A percentile compares a stretch with the other conserved stretches of the same genome.
phyloP scores from a whole-genome alignment of 2,329 filamentous ascomycete genomes.

The Clathrospora elynae region DNA sequence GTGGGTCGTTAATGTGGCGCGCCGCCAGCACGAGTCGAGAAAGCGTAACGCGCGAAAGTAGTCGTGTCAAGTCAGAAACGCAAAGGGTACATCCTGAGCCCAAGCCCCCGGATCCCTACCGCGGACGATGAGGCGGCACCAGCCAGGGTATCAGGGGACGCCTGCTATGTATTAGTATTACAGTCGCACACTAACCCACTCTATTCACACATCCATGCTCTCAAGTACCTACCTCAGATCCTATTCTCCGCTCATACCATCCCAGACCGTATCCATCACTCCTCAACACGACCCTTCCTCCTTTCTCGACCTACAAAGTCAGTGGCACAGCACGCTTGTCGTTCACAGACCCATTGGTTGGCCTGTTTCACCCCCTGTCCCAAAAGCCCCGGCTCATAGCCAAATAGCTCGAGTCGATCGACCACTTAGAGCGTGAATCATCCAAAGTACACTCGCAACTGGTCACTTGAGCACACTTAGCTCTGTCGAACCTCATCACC shows the following conservation, averaged over 20 bases:
- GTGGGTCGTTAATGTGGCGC: slow-evolving; percentile 46
- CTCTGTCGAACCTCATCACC: slow-evolving; percentile 38
- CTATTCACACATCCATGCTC: slow-evolving; percentile 40
- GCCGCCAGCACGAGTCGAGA: slow-evolving; percentile 43
- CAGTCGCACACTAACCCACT: slow-evolving; percentile 40
- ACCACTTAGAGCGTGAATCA: slow-evolving; percentile 45
- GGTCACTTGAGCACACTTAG: slow-evolving; percentile 43
- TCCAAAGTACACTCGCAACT: slow-evolving; percentile 40
- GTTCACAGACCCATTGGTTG: slow-evolving; percentile 44
- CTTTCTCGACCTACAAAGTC: slow-evolving; percentile 33
- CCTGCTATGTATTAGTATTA: slow-evolving; percentile 43
- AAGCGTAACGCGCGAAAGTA: slow-evolving; percentile 38
- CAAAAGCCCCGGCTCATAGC: slow-evolving; percentile 36
- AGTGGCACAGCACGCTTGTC: slow-evolving; percentile 46
- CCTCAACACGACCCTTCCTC: slow-evolving; percentile 36
- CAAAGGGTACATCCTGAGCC: slow-evolving; percentile 39
- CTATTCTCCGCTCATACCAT: slow-evolving; percentile 42
- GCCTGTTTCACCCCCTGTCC: slow-evolving; percentile 46
- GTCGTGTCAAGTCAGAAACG: slow-evolving; percentile 41
- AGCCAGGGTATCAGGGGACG: slow-evolving; percentile 33
- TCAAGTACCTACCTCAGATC: slow-evolving; percentile 40
- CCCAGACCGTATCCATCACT: slow-evolving; percentile 38
- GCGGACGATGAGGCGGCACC: slow-evolving; percentile 39
- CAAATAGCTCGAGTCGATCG: slow-evolving; percentile 46
- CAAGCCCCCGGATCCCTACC: slow-evolving; percentile 45